Percentiles rank a stretch among this genome's conserved stretches.
Conservation (phyloP, 768 basidiomycete genomes). For the Boletus speciosus region DNA sequence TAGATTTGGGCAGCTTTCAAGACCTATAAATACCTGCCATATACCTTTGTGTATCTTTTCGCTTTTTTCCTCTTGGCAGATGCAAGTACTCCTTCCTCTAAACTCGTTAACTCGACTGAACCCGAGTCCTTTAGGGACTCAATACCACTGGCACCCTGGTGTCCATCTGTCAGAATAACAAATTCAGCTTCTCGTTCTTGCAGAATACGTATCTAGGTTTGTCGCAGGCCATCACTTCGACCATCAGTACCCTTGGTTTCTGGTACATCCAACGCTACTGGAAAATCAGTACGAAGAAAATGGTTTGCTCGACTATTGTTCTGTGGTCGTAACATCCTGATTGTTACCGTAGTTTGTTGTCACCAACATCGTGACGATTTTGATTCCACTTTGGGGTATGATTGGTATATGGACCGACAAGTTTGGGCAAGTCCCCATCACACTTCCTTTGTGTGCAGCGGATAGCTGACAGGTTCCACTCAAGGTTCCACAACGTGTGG, state of each 20-base stretch:
- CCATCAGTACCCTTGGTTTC: conserved; percentile 66
- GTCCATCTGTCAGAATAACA: conserved; percentile 74
- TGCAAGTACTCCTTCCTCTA: conserved; percentile 36
- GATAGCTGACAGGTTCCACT: background rate
- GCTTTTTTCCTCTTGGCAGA: conserved; percentile 78
- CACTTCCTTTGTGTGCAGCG: background rate
- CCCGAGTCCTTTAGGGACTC: conserved; percentile 48
- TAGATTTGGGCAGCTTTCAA: conserved; percentile 76
- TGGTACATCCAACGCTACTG: conserved; percentile 82
- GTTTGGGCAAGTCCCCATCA: conserved; percentile 50
- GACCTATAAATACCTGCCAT: conserved; percentile 73
- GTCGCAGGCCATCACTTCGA: conserved; percentile 73
- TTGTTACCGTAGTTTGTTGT: conserved; percentile 55
- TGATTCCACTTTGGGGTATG: conserved; percentile 86
- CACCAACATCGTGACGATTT: conserved; percentile 70
- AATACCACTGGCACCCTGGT: conserved; percentile 79
- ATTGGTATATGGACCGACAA: conserved; percentile 77
- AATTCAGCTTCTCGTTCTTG: conserved; percentile 78
- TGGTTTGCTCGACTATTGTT: conserved; percentile 43
- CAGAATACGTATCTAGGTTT: conserved; percentile 78
- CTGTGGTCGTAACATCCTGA: background rate
- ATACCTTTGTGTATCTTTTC: conserved; percentile 79
- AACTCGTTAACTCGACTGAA: background rate
- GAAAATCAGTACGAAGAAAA: conserved; percentile 77
- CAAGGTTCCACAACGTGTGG: conserved; percentile 75